Conservation (phyloP, 2,329 filamentous ascomycete genomes). For the Calonectria fujianensis region DNA sequence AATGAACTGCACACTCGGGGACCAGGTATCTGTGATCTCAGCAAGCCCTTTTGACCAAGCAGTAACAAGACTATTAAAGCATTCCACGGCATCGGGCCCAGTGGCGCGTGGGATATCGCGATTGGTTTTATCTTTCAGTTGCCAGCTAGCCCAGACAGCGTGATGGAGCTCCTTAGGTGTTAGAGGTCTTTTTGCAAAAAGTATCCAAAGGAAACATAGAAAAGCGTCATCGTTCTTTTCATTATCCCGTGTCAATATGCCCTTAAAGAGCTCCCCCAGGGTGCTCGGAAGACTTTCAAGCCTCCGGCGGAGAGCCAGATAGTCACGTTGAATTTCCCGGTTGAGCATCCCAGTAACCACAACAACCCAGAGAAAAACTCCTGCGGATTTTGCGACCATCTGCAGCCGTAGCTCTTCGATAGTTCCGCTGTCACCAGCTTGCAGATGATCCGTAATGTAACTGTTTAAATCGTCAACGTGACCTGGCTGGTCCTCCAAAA, state of each 20-base stretch:
- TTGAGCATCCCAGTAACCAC: slow-evolving; percentile 65
- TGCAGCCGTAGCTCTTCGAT: slow-evolving; percentile 40
- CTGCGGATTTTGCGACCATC: slow-evolving; percentile 60
- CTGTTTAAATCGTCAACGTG: slow-evolving; percentile 60
- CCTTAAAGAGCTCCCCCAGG: slow-evolving; percentile 68
- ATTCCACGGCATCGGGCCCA: not conserved
- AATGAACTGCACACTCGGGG: slow-evolving; percentile 68
- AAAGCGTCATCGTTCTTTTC: slow-evolving; percentile 63
- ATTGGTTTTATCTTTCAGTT: slow-evolving; percentile 46
- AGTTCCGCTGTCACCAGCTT: slow-evolving; percentile 35
- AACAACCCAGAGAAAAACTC: slow-evolving; percentile 67
- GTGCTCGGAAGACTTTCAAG: slow-evolving; percentile 61
- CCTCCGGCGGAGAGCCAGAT: slow-evolving; percentile 49
- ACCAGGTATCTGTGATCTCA: slow-evolving; percentile 61
- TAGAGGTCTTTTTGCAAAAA: slow-evolving; percentile 68
- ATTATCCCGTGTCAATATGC: slow-evolving; percentile 69
- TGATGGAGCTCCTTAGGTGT: slow-evolving; percentile 66
- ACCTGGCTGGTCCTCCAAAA: slow-evolving; percentile 60
- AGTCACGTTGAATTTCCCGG: slow-evolving; percentile 56
- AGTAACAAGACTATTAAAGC: slow-evolving; percentile 58
- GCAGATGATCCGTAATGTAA: slow-evolving; percentile 58
- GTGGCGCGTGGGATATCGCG: slow-evolving; percentile 51
- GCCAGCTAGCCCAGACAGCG: slow-evolving; percentile 59
- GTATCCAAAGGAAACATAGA: slow-evolving; percentile 71
- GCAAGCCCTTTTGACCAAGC: slow-evolving; percentile 70